Evolutionary conservation across 2,329 filamentous ascomycete species (phyloP), one percentile per base, ranked within the genome.

Genomic region (Fusarium sp.): DNA sequence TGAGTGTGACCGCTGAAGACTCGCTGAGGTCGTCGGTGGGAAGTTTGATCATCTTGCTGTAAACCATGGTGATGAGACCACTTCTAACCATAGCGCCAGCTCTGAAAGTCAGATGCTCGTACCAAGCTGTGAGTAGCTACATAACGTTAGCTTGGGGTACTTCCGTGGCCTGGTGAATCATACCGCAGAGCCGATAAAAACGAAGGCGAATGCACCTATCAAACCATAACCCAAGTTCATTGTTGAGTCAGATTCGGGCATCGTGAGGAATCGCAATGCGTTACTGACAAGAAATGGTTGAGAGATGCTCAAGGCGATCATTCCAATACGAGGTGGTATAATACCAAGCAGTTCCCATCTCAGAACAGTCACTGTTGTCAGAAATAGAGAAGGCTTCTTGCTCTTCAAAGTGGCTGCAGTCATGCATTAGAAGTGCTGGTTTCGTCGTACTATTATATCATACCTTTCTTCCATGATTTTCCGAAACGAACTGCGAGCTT

Each of bases 141-240:
- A 22, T 12, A 26, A 6, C 2, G 26, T 64, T 8, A 69, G 44
- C 18, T 7, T n/a, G n/a, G 8, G 13, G 5, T 3, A 1, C 3
- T 22, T 16, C 6, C 6, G 3, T 22, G 15, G 7, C 2, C 4
- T 1, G 8, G 1, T 22, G 16, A 2, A 31, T 45, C 33, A 28
- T 61, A 81, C 80, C 41, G 80, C 79, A 22, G 75, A 76, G 28
- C 78, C 77, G 1, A 82, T 61, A 33, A 80, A 82, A 6, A 81
- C 79, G 10, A 80, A 61, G 6, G 78, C 75, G 51, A 81, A 80
- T 2, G 79, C 80, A 7, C 74, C 77, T 7, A 81, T 80, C 35
- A 81, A 63, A 2, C 80, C 77, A 35, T 81, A 81, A 2, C 79
- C 80, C 11, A 78, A 35, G 31, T 79, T 79, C 24, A 62, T 71